Conservation (phyloP, 805 yeast genomes). For the Metschnikowia hibisci region DNA sequence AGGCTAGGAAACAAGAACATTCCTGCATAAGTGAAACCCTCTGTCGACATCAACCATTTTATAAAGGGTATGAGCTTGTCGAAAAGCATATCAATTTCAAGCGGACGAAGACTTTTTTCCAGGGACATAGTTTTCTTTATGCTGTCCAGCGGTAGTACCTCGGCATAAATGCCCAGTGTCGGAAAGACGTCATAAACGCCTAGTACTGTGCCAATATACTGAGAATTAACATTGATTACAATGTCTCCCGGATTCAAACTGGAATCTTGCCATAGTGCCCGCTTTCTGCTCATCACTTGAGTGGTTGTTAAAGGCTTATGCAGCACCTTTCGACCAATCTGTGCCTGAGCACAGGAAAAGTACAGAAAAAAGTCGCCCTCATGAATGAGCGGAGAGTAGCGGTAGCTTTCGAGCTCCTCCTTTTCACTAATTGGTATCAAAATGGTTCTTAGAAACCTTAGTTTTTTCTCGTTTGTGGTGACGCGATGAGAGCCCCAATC, state of each 20-base stretch:
- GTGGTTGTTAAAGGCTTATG: background rate
- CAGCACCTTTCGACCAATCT: background rate
- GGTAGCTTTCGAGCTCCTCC: background rate
- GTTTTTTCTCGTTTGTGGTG: slow-evolving; percentile 11
- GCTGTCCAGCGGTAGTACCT: slow-evolving; percentile 10
- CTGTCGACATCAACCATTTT: slow-evolving; percentile 13
- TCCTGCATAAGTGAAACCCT: slow-evolving; percentile 10
- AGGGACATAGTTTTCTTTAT: slow-evolving; percentile 9
- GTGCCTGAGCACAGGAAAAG: slow-evolving; percentile 6
- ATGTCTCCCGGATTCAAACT: slow-evolving; percentile 5
- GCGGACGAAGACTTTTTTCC: background rate
- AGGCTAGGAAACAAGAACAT: slow-evolving; percentile 9
- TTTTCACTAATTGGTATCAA: slow-evolving; percentile 7
- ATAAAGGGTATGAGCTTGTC: slow-evolving; percentile 3
- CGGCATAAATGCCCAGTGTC: background rate
- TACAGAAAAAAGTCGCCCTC: slow-evolving; percentile 12
- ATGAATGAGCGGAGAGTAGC: slow-evolving; percentile 7
- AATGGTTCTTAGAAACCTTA: slow-evolving; percentile 14
- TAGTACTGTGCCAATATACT: slow-evolving; percentile 10
- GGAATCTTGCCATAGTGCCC: background rate
- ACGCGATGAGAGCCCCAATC: slow-evolving; percentile 7
- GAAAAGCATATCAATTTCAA: slow-evolving; percentile 2
- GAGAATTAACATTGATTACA: slow-evolving; percentile 5
- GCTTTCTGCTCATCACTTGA: background rate
- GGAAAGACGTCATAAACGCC: background rate